Conservation (phyloP, 2,329 filamentous ascomycete species). For the Sporothrix euskadiensis region DNA sequence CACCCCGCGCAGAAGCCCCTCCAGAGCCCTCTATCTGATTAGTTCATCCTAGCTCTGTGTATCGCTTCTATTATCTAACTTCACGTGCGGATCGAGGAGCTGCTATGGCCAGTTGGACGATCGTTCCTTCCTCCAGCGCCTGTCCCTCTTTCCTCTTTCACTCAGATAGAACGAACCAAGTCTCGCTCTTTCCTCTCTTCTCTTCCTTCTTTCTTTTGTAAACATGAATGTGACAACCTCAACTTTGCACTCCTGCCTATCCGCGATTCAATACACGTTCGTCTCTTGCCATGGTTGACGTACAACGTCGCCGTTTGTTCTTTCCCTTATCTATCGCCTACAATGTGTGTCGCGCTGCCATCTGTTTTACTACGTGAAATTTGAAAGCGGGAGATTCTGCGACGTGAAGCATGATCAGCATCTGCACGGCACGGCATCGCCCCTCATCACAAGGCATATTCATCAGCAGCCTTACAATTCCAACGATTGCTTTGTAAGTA, state of each 20-base stretch:
- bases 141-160: slow-evolving; percentile 3
- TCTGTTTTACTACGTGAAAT: not conserved
- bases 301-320: not conserved
- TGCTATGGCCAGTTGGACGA: not conserved
- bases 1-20: not conserved
- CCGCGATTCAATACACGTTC: not conserved
- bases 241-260: not conserved
- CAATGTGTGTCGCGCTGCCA: not conserved
- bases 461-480: not conserved
- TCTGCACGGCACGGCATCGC: not conserved
- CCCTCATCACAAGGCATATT: not conserved
- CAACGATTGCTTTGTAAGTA: not conserved
- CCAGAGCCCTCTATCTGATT: not conserved
- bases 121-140: slow-evolving; percentile 18
- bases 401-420: not conserved
- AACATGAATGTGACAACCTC: not conserved
- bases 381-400: not conserved
- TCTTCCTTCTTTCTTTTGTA: not conserved
- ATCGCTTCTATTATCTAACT: not conserved
- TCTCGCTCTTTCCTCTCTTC: slow-evolving; percentile 34
- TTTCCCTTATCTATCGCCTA: slow-evolving; percentile 32
- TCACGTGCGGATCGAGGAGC: not conserved
- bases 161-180: not conserved
- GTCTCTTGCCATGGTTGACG: not conserved
- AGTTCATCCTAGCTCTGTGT: not conserved